These are phyloP conservation scores for Irpex sp. DNA, from an alignment of 1,284 basidiomycete genomes.

Conservation along the genomic window DNA sequence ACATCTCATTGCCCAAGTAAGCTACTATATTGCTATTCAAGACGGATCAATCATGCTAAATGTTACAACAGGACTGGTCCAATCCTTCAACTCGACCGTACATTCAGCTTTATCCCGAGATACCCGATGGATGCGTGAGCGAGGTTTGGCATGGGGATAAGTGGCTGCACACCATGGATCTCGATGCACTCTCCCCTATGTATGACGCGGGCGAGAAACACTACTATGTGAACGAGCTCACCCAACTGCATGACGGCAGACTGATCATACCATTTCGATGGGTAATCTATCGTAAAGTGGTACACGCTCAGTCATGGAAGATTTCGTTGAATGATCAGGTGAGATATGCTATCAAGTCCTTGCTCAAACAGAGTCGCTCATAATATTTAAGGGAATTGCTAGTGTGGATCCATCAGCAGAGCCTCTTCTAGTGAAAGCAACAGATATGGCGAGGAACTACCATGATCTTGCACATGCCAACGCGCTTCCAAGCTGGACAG, in stretches of 20 bases:
- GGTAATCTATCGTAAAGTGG: neutral
- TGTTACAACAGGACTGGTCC: constrained; percentile 3
- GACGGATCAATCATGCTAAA: neutral
- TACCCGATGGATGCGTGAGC: neutral
- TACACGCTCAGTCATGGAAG: neutral
- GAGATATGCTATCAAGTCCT: too few relatives aligned
- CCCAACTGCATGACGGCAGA: neutral
- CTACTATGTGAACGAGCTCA: constrained; percentile 7
- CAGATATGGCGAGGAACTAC: neutral
- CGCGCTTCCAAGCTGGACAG: neutral
- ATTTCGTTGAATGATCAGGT: neutral
- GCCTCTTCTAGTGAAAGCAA: neutral
- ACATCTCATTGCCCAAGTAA: neutral
- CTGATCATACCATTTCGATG: constrained; percentile 3
- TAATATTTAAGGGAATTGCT: neutral
- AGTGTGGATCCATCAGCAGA: neutral
- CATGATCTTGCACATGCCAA: neutral
- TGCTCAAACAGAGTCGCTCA: neutral
- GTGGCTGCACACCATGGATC: neutral
- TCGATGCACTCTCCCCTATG: neutral
- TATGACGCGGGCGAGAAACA: constrained; percentile 2
- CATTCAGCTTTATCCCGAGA: constrained; percentile 6
- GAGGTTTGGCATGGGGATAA: constrained; percentile 4
- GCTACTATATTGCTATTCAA: neutral
- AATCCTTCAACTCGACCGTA: neutral